phyloP scores from a whole-genome alignment of 2,329 filamentous ascomycete species.

The Hortaea sp. region DNA sequence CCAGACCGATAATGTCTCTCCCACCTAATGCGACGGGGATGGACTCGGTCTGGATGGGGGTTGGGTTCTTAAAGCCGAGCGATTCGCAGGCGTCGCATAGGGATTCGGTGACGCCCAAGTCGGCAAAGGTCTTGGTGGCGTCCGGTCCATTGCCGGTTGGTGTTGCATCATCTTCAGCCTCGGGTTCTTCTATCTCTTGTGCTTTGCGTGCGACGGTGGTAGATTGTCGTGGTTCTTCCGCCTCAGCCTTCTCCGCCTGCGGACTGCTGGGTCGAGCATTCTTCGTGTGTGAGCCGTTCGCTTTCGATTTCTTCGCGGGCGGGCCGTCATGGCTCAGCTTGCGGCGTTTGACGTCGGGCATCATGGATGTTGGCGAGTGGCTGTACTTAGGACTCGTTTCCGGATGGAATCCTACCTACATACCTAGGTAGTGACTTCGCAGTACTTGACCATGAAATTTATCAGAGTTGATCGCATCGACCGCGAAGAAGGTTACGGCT shows the following conservation, averaged over 20 bases:
- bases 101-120: slow-evolving; percentile 70
- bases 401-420: too few species aligned
- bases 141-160: slow-evolving; percentile 12
- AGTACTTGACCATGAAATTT: not conserved
- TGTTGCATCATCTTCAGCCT: slow-evolving; percentile 20
- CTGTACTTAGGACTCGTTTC: too few species aligned
- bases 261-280: not conserved
- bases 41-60: slow-evolving; percentile 76
- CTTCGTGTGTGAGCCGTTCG: not conserved
- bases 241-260: not conserved
- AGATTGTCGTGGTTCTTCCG: not conserved
- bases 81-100: slow-evolving; percentile 79
- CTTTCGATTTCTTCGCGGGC: not conserved
- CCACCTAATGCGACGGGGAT: slow-evolving; percentile 73
- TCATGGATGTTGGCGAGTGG: too few species aligned
- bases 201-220: slow-evolving; percentile 3
- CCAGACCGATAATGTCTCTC: slow-evolving; percentile 83
- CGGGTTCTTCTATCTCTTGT: slow-evolving; percentile 12
- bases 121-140: slow-evolving; percentile 52
- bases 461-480: not conserved
- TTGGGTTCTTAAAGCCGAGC: slow-evolving; percentile 75
- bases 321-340: slow-evolving; percentile 24
- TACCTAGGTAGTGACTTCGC: too few species aligned
- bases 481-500: not conserved
- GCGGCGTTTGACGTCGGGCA: slow-evolving; percentile 34